Base-by-base conservation (phyloP, 352 stramenopile species). In the Phytophthora nicotianae region DNA sequence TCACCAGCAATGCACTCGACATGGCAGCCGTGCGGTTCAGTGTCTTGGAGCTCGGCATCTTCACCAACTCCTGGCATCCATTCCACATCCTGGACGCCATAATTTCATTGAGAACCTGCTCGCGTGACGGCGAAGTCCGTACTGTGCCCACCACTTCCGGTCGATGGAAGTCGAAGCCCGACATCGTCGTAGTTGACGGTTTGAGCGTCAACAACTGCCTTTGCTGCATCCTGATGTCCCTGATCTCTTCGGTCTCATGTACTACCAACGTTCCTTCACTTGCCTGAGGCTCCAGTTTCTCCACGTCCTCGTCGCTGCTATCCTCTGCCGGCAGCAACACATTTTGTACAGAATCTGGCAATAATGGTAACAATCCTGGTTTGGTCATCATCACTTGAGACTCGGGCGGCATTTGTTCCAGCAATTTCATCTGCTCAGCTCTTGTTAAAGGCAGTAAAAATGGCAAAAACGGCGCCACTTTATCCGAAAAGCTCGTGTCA, bases 361-460 rank as follows among this genome's bases (percentile, higher is more conserved):
- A 61, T 17, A 93, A 65, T 26, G 79, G 66, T 33, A 92, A 50
- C 26, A 95, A 68, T 17, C 86, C 86, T 2, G 84, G 84, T 11
- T 81, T 85, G 14, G 81, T 90, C 65, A 95, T 72, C 73, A 90
- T 75, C 16, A 84, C 58, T 60, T 95, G 86, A 13, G 69, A 78
- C 46, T 91, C 81, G 2, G 77, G 68, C 2, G 86, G 79, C 59
- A 93, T 78, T 17, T 88, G 77, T 55, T 90, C 79, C 38, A 95
- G 72, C 35, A 95, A 57, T 14, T 62, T 68, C 58, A 77, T 85
- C 61, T 93, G 86, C 66, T 95, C 87, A 2, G 64, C 51, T 51
- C 68, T 77, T 17, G 80, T 82, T 7, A 95, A 65, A 27, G 85
- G 85, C 52, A 95, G 56, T 27, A 94, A 69, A 57, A 96, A 93